These are phyloP conservation scores for Nymphaea thermarum DNA, from an alignment of 164 flowering plant genomes.

Conservation along the genomic window DNA sequence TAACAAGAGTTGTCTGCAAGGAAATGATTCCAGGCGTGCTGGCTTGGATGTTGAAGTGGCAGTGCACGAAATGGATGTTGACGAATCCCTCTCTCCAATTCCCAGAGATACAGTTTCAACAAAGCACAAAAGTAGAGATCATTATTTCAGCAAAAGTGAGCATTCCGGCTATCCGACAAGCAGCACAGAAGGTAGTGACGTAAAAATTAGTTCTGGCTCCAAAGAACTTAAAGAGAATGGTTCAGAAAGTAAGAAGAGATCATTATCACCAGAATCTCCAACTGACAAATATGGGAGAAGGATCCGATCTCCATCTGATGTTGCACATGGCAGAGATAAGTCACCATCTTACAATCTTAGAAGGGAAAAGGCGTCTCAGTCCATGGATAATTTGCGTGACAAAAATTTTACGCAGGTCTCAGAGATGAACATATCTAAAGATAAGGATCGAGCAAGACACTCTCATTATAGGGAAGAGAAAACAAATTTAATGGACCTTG, in stretches of 20 bases:
- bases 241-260: conserved; percentile 10
- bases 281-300: conserved; percentile 13
- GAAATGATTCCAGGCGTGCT: not conserved
- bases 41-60: conserved; percentile 9
- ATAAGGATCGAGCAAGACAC: conserved; percentile 3
- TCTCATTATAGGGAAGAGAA: conserved; percentile 11
- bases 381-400: conserved; percentile 28
- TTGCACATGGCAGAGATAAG: conserved; percentile 18
- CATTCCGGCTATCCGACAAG: conserved; percentile 2
- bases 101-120: conserved; percentile 6
- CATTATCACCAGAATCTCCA: conserved; percentile 19
- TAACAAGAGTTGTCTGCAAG: not conserved
- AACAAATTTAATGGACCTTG: conserved; percentile 20
- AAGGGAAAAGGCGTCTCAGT: conserved; percentile 31
- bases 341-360: conserved; percentile 37
- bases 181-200: conserved; percentile 3
- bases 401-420: conserved; percentile 3
- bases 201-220: conserved; percentile 5
- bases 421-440: conserved; percentile 7
- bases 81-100: conserved; percentile 12
- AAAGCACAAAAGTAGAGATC: conserved; percentile 11
- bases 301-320: conserved; percentile 21
- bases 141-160: not conserved
- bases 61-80: conserved; percentile 8
- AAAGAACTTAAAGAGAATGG: conserved; percentile 6